Conservation (phyloP, 2,329 filamentous ascomycete genomes). For the Epichloe sibirici region DNA sequence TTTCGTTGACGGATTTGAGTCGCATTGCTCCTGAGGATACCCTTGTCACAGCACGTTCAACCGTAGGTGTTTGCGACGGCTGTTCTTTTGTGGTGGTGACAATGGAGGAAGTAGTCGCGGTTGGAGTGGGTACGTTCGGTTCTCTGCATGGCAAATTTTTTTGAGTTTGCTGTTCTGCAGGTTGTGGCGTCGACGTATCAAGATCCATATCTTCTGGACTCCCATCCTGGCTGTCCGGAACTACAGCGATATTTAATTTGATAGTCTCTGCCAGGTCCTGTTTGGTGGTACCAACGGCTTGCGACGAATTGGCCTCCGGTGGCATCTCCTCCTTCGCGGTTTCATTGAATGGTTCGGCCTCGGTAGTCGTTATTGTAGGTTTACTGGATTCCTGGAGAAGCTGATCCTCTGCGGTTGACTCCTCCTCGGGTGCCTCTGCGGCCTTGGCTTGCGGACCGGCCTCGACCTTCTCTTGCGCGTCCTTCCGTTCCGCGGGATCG, state of each 20-base stretch:
- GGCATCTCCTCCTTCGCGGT: neutral
- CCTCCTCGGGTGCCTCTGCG: slow-evolving; percentile 1
- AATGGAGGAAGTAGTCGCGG: slow-evolving; percentile 8
- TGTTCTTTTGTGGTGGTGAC: neutral
- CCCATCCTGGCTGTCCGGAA: slow-evolving; percentile 24
- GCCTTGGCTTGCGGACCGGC: neutral
- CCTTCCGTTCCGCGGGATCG: slow-evolving; percentile 32
- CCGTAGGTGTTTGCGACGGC: slow-evolving; percentile 12
- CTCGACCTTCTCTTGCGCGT: slow-evolving; percentile 23
- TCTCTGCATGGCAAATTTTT: neutral
- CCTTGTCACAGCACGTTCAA: slow-evolving; percentile 51
- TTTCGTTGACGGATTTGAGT: slow-evolving; percentile 62
- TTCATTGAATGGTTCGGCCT: slow-evolving; percentile 4
- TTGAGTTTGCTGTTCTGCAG: slow-evolving; percentile 8
- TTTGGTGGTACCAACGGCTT: neutral
- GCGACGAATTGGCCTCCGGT: neutral
- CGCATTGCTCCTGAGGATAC: slow-evolving; percentile 58
- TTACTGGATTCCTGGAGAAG: slow-evolving; percentile 30
- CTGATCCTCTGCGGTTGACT: slow-evolving; percentile 29
- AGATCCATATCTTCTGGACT: slow-evolving; percentile 23
- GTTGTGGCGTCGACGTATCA: slow-evolving; percentile 16
- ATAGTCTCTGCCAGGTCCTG: neutral
- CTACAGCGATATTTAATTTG: slow-evolving; percentile 10
- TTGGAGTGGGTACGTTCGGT: slow-evolving; percentile 1
- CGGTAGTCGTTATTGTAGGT: slow-evolving; percentile 14